Conservation (phyloP, 768 basidiomycete species). For the Suillus sp. region DNA sequence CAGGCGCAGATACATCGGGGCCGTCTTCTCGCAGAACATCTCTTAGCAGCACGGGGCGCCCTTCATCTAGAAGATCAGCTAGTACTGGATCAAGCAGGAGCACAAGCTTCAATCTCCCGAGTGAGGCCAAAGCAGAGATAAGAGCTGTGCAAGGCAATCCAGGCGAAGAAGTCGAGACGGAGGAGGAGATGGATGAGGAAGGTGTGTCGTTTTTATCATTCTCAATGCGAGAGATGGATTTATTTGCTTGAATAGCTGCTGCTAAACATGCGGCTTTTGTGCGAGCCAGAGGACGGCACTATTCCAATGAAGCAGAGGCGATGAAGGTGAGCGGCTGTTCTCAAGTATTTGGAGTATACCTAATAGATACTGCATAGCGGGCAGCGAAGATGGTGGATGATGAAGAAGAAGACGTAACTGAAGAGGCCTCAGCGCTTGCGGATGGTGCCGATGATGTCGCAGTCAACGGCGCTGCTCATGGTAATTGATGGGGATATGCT, state of each 20-base stretch:
- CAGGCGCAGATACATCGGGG: constrained; percentile 61
- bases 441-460: constrained; percentile 7
- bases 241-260: constrained; percentile 52
- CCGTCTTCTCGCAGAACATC: constrained; percentile 77
- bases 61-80: constrained; percentile 58
- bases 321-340: constrained; percentile 69
- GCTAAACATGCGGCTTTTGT: constrained; percentile 83
- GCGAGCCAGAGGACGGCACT: constrained; percentile 79
- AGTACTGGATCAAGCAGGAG: constrained; percentile 72
- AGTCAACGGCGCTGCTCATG: constrained; percentile 28
- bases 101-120: constrained; percentile 82
- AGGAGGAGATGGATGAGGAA: constrained; percentile 89
- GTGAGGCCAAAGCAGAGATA: constrained; percentile 64
- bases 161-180: constrained; percentile 61
- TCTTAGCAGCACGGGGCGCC: constrained; percentile 62
- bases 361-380: constrained; percentile 43
- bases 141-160: constrained; percentile 43
- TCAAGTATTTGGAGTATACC: not conserved
- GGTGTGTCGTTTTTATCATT: constrained; percentile 43
- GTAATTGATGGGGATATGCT: constrained; percentile 11
- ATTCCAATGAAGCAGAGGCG: constrained; percentile 89
- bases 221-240: constrained; percentile 8
- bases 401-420: constrained; percentile 28
- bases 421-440: constrained; percentile 18
- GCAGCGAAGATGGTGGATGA: constrained; percentile 67